These are phyloP conservation scores for Cymodocea nodosa DNA, from an alignment of 116 monocot species.

Conservation along the genomic window DNA sequence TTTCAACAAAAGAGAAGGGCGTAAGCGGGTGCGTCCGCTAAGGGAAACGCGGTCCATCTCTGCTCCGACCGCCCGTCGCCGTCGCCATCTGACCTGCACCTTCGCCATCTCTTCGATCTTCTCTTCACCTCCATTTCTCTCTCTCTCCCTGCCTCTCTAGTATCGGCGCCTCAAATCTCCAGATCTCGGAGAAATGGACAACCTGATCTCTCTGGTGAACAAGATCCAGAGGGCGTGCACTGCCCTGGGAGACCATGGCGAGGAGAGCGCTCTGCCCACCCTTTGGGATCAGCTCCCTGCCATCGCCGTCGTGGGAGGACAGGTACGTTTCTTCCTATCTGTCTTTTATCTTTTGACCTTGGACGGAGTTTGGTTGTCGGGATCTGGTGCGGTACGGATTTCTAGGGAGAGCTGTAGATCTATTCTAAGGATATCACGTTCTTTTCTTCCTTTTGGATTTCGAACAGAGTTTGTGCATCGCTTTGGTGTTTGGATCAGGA, in stretches of 20 bases:
- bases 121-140: not conserved
- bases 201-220: constrained; percentile 87
- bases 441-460: no score
- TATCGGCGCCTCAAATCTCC: not conserved
- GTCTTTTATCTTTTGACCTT: not conserved
- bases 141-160: not conserved
- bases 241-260: constrained; percentile 80
- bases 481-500: no score
- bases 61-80: no score
- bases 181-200: constrained; percentile 41
- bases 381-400: not conserved
- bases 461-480: no score
- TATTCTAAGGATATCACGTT: no score
- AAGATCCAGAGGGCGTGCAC: constrained; percentile 90
- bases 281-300: constrained; percentile 61
- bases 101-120: not conserved
- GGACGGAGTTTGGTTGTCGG: not conserved
- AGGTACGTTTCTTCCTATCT: constrained; percentile 15
- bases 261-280: constrained; percentile 41
- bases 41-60: no score
- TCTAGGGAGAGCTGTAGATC: not conserved
- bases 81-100: not conserved
- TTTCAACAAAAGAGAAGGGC: no score
- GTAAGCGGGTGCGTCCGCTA: no score
- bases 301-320: constrained; percentile 67